phyloP scores from a whole-genome alignment of 768 basidiomycete genomes.

The Mycena vitilis region DNA sequence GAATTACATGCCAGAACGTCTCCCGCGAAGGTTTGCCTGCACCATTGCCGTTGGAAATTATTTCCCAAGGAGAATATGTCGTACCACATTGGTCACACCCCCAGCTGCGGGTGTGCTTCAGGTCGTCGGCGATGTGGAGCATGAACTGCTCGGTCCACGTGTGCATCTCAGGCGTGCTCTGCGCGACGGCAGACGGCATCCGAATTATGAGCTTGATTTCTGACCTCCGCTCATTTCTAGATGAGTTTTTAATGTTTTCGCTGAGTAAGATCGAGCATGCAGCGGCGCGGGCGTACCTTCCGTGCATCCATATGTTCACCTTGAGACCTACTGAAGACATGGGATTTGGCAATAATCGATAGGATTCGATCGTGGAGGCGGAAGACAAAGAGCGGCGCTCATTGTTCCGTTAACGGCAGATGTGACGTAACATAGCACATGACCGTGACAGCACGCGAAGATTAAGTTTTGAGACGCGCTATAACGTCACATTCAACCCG shows the following conservation, averaged over 20 bases:
- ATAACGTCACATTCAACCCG: too few relatives aligned
- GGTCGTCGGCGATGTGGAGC: constrained; percentile 16
- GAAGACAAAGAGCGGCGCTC: too few relatives aligned
- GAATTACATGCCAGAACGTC: constrained; percentile 13
- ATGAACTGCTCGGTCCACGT: constrained; percentile 24
- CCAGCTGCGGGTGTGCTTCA: constrained; percentile 23
- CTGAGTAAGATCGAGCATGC: too few relatives aligned
- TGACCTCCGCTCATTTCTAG: constrained; percentile 19
- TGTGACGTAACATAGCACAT: too few relatives aligned
- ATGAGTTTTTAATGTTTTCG: too few relatives aligned
- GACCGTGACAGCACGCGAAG: too few relatives aligned
- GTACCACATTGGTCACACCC: constrained; percentile 19
- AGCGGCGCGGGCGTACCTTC: background rate
- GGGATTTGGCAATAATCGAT: too few relatives aligned
- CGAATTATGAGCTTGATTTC: constrained; percentile 14
- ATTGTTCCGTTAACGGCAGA: too few relatives aligned
- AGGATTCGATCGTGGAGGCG: too few relatives aligned
- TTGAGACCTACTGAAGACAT: too few relatives aligned
- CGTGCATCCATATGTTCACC: background rate
- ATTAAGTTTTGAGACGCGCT: too few relatives aligned
- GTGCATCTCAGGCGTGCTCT: constrained; percentile 22
- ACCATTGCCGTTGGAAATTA: too few relatives aligned
- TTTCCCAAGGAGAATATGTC: background rate
- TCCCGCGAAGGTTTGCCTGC: constrained; percentile 17
- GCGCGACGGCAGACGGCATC: constrained; percentile 10